Percentiles rank a stretch among this genome's conserved stretches.
Conservation (phyloP, 129 eudicot genomes). For the Lactuca sativa region DNA sequence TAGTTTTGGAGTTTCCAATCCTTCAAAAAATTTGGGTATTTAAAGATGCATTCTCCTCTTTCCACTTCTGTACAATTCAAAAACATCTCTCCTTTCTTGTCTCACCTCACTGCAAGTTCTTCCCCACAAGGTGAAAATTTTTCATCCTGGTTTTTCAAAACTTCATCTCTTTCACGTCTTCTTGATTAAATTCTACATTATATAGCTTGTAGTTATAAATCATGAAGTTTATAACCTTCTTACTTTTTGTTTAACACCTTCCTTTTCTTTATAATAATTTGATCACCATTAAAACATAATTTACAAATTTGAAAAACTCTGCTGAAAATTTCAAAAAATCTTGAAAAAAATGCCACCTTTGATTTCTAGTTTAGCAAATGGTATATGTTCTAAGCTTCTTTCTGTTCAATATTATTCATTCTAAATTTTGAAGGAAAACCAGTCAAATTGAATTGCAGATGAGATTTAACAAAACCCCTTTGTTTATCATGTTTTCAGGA, state of each 20-base stretch:
- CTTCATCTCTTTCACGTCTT: neutral
- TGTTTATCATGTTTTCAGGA: conserved; percentile 14
- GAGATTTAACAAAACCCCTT: neutral
- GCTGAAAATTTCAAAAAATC: neutral
- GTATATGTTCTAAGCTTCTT: conserved; percentile 2
- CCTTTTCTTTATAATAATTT: neutral
- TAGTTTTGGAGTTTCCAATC: conserved; percentile 36
- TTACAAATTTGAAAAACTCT: neutral
- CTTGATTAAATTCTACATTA: conserved; percentile 8
- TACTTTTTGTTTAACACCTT: conserved; percentile 6
- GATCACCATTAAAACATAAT: neutral
- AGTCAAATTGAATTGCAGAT: conserved; percentile 4
- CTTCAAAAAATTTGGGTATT: conserved; percentile 26
- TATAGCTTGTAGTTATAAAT: neutral
- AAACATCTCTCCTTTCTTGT: conserved; percentile 7
- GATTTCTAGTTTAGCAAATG: conserved; percentile 1
- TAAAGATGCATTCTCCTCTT: conserved; percentile 27
- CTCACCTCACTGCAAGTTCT: conserved; percentile 21
- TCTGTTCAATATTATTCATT: neutral
- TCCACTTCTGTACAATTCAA: conserved; percentile 23
- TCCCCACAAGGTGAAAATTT: conserved; percentile 17
- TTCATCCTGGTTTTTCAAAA: neutral
- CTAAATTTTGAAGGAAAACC: neutral
- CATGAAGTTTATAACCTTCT: neutral
- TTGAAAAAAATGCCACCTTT: neutral